phyloP scores from a whole-genome alignment of 768 basidiomycete species.

The Sistotremastrum suecicum region DNA sequence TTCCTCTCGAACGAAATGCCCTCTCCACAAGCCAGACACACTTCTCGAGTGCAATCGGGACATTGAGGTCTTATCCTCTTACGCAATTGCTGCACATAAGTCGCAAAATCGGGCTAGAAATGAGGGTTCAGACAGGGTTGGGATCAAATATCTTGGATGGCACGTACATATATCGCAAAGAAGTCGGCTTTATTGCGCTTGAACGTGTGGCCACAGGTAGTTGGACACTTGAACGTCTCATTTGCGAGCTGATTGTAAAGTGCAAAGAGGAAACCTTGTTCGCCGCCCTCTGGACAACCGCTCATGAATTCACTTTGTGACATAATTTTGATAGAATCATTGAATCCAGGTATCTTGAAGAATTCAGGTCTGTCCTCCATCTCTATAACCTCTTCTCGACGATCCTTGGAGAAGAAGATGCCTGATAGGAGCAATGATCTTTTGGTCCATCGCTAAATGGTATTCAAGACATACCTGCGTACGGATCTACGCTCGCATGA shows the following conservation, averaged over 20 bases:
- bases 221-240: constrained; percentile 54
- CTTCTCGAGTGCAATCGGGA: constrained; percentile 37
- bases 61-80: constrained; percentile 48
- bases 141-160: constrained; percentile 1
- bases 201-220: constrained; percentile 53
- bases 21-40: constrained; percentile 66
- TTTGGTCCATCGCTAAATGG: background rate
- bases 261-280: constrained; percentile 79
- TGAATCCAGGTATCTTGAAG: constrained; percentile 15
- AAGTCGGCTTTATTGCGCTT: constrained; percentile 62
- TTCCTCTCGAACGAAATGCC: constrained; percentile 31
- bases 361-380: constrained; percentile 68
- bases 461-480: constrained; percentile 43
- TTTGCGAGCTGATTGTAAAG: constrained; percentile 63
- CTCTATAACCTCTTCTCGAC: constrained; percentile 84
- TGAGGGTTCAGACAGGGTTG: constrained; percentile 8
- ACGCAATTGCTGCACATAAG: constrained; percentile 52
- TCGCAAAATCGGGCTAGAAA: constrained; percentile 52
- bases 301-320: constrained; percentile 94
- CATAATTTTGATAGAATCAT: constrained; percentile 48
- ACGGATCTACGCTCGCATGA: constrained; percentile 65
- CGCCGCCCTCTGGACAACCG: constrained; percentile 87
- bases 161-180: constrained; percentile 67
- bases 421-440: constrained; percentile 28
- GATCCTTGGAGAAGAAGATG: constrained; percentile 90